Evolutionary conservation across 352 stramenopile genomes (phyloP).

Genomic region (Phytophthora lateralis): DNA sequence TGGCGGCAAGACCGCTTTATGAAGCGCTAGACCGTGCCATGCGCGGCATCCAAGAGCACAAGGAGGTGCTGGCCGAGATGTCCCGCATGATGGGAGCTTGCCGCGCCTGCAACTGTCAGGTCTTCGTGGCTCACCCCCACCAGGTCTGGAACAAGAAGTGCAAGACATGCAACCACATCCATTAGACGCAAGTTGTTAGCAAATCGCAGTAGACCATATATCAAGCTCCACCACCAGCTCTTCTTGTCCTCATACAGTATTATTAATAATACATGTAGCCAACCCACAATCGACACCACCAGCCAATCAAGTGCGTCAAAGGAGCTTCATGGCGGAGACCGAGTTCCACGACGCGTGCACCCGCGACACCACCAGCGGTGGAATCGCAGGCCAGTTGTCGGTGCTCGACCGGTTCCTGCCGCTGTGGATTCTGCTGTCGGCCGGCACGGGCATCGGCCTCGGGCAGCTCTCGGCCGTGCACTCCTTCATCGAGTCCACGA

Average conservation of each 20-base stretch:
- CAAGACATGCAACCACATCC: constrained; percentile 61
- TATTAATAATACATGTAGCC: no score
- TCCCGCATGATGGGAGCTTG: constrained; percentile 54
- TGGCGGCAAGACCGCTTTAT: constrained; percentile 59
- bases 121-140: constrained; percentile 47
- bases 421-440: constrained; percentile 65
- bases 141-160: constrained; percentile 74
- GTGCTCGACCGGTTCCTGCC: constrained; percentile 60
- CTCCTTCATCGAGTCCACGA: constrained; percentile 53
- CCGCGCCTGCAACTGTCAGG: constrained; percentile 44
- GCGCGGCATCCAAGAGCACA: constrained; percentile 47
- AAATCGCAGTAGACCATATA: background rate
- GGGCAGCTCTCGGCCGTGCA: constrained; percentile 49
- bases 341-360: background rate
- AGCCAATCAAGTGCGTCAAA: background rate
- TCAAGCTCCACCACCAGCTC: no score
- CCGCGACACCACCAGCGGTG: background rate
- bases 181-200: constrained; percentile 31
- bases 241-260: no score
- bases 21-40: constrained; percentile 57
- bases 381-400: constrained; percentile 36
- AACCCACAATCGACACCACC: background rate
- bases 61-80: constrained; percentile 36
- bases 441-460: constrained; percentile 42
- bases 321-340: constrained; percentile 1